Evolutionary conservation across 257 asterid species (phyloP), one percentile per base, ranked within the genome.

Genomic region (Solanum chaucha): DNA sequence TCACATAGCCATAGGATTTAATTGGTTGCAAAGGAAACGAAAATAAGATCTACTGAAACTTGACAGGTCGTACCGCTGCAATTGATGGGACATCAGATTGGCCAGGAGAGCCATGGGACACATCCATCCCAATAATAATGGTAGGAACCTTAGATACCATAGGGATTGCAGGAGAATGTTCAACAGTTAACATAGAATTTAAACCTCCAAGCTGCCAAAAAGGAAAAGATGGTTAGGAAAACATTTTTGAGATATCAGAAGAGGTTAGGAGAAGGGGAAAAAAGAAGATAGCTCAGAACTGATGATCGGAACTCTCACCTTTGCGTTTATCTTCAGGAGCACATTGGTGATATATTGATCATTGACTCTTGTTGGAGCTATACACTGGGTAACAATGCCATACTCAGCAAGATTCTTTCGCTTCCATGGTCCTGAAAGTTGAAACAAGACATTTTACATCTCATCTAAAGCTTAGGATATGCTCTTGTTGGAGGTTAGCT

Each of bases 101-200:
- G 83, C 99, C 99, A 59, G 99, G 99, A 48, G 99, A 96, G 73
- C 99, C 99, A 78, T 96, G 99, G 0, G 98, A 95, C 8, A 96
- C 99, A 86, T 96, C 99, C 99, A 96, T 96, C 61, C 99, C 99
- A 64, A 96, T 88, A 87, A 96, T 94, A 26, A 95, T 86, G 30
- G 99, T 95, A 11, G 99, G 98, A 85, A 83, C 88, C 89, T 94
- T 95, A 1, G 99, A 95, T 24, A 96, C 92, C 88, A 93, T 4
- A 3, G 98, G 98, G 11, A 96, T 68, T 3, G 98, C 90, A 55
- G 95, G 96, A n/a, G 91, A 85, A 65, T 91, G 87, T 41, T 96
- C 99, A 68, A 90, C 91, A 71, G 93, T 93, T 34, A 96, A 88
- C 88, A 94, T 46, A 46, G 99, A 95, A 89, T 94, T 96, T 30